These are phyloP conservation scores for Candida sphagnicola DNA, from an alignment of 805 yeast genomes.

Conservation along the genomic window DNA sequence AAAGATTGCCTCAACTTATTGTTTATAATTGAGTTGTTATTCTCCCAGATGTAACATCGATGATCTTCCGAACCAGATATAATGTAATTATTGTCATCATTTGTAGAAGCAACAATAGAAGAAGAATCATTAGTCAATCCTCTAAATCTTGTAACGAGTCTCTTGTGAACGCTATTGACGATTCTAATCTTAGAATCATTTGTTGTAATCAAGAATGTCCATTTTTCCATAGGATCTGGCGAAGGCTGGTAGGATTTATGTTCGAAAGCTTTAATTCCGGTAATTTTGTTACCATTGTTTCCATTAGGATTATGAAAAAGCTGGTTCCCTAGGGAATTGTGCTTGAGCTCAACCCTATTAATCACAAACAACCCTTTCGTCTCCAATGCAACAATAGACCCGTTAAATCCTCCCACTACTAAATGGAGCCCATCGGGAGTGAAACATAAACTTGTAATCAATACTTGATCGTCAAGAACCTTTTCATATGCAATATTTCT, in stretches of 20 bases:
- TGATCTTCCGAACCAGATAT: constrained; percentile 86
- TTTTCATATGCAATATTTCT: constrained; percentile 49
- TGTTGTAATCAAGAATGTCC: constrained; percentile 57
- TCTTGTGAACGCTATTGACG: constrained; percentile 50
- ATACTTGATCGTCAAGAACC: constrained; percentile 55
- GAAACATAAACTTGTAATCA: constrained; percentile 72
- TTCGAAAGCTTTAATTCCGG: constrained; percentile 62
- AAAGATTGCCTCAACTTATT: constrained; percentile 31
- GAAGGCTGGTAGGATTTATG: constrained; percentile 11
- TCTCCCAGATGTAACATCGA: constrained; percentile 79
- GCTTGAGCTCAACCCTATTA: constrained; percentile 28
- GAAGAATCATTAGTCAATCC: constrained; percentile 72
- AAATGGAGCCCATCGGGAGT: constrained; percentile 61
- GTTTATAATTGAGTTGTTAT: constrained; percentile 38
- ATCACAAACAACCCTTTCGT: constrained; percentile 57
- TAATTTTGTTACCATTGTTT: constrained; percentile 49
- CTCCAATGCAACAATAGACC: constrained; percentile 56
- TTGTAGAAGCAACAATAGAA: constrained; percentile 63
- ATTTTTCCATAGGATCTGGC: constrained; percentile 13
- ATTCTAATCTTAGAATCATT: constrained; percentile 79
- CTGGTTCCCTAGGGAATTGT: constrained; percentile 19
- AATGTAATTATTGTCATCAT: constrained; percentile 55
- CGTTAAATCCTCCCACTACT: constrained; percentile 77
- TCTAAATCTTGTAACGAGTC: constrained; percentile 62
- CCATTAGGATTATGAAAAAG: constrained; percentile 15